These are phyloP conservation scores for Kuraishia molischiana DNA, from an alignment of 805 yeast species.

Conservation along the genomic window DNA sequence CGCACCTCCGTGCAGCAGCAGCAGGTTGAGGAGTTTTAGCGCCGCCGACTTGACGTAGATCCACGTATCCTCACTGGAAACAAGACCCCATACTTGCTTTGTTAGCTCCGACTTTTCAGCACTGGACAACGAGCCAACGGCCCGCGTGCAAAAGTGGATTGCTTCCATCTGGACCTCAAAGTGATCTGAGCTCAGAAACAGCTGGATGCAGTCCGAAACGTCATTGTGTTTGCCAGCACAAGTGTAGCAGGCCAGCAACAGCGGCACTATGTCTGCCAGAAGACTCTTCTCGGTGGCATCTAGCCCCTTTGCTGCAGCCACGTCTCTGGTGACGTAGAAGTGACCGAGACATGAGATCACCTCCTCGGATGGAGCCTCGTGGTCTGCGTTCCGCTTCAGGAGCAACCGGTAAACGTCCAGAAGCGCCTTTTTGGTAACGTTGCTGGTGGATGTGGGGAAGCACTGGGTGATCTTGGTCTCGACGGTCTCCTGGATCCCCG, in stretches of 20 bases:
- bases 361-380: neutral
- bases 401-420: neutral
- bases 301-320: neutral
- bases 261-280: neutral
- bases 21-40: constrained; percentile 21
- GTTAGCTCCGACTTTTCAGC: neutral
- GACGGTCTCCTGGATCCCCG: constrained; percentile 5
- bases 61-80: constrained; percentile 22
- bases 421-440: neutral
- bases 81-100: constrained; percentile 13
- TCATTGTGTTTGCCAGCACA: neutral
- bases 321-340: neutral
- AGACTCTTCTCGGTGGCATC: neutral
- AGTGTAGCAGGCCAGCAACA: neutral
- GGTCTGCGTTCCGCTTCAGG: neutral
- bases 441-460: neutral
- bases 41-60: constrained; percentile 33
- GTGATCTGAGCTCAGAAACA: neutral
- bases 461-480: neutral
- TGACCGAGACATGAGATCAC: neutral
- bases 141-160: neutral
- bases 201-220: neutral
- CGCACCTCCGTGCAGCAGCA: constrained; percentile 7
- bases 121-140: neutral
- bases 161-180: neutral